These are phyloP conservation scores for Hymenotorrendiella dingleyae DNA, from an alignment of 2,329 filamentous ascomycete species.

Conservation along the genomic window DNA sequence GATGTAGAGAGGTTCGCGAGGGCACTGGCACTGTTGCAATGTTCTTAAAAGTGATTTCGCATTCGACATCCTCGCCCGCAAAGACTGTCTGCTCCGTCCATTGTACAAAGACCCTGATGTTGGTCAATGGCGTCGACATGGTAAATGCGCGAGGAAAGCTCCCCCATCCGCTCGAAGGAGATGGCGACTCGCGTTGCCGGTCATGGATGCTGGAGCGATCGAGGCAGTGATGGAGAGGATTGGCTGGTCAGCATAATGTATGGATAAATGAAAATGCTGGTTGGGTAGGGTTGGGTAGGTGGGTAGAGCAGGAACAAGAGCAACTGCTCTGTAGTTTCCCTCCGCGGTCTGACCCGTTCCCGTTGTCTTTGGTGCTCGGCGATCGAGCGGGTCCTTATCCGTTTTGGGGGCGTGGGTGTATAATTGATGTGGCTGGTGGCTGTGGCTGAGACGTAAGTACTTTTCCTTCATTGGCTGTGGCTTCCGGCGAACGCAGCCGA, in stretches of 20 bases:
- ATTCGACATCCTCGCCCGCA: constrained; percentile 91
- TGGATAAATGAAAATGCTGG: background rate
- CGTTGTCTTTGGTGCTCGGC: too few species aligned
- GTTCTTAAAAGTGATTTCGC: constrained; percentile 95
- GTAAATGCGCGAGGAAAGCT: constrained; percentile 19
- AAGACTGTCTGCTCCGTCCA: constrained; percentile 95
- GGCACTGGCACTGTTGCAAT: constrained; percentile 36
- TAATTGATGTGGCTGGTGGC: too few species aligned
- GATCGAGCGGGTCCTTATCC: too few species aligned
- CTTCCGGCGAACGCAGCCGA: constrained; percentile 1
- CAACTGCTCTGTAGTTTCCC: too few species aligned
- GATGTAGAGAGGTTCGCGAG: constrained; percentile 21
- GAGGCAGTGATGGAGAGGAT: constrained; percentile 6
- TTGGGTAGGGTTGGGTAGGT: too few species aligned
- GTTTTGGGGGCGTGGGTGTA: too few species aligned
- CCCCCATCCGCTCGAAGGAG: constrained; percentile 28
- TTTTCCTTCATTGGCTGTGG: too few species aligned
- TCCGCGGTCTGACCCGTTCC: too few species aligned
- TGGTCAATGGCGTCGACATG: constrained; percentile 47
- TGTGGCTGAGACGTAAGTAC: too few species aligned
- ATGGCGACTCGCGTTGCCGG: constrained; percentile 16
- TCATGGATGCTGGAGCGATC: constrained; percentile 29
- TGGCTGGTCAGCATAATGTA: constrained; percentile 22
- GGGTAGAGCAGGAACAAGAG: too few species aligned
- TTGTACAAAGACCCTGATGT: constrained; percentile 91